Evolutionary conservation across 768 basidiomycete species (phyloP).

Genomic region (Pholiota molesta): DNA sequence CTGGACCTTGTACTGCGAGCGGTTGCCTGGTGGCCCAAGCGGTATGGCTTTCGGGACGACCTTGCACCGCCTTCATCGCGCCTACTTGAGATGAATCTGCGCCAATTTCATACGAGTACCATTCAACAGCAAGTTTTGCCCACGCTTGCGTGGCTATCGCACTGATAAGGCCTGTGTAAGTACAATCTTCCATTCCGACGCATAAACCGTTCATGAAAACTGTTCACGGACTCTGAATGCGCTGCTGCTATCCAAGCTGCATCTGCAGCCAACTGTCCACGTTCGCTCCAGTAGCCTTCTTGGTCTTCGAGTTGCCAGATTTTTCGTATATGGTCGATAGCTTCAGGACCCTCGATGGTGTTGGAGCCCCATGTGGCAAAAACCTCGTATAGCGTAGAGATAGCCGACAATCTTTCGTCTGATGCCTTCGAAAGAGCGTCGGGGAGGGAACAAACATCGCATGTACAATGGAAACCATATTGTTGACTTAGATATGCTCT

Average conservation of each 20-base stretch:
- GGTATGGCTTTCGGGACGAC: constrained; percentile 43
- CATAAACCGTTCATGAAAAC: constrained; percentile 2
- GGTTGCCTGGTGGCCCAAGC: constrained; percentile 49
- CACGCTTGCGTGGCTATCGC: constrained; percentile 48
- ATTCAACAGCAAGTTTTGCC: constrained; percentile 50
- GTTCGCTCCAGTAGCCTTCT: constrained; percentile 70
- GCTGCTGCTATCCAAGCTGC: constrained; percentile 61
- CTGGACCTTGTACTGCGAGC: constrained; percentile 38
- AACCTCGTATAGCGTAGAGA: constrained; percentile 45
- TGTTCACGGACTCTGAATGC: constrained; percentile 59
- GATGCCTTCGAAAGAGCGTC: constrained; percentile 49
- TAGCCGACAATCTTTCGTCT: constrained; percentile 50
- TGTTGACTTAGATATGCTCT: constrained; percentile 51
- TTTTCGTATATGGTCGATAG: constrained; percentile 45
- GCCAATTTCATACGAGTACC: constrained; percentile 63
- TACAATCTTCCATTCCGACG: background rate
- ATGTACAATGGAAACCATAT: constrained; percentile 64
- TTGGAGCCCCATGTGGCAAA: constrained; percentile 54
- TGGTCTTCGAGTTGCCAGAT: constrained; percentile 63
- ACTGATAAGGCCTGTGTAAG: constrained; percentile 33
- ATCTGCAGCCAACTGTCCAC: constrained; percentile 65
- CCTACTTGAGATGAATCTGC: constrained; percentile 50
- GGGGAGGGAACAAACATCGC: constrained; percentile 59
- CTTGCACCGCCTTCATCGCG: constrained; percentile 38
- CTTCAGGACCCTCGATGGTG: constrained; percentile 49